Base-by-base conservation (phyloP, 306 rosid species). In the Mimosa bimucronata region DNA sequence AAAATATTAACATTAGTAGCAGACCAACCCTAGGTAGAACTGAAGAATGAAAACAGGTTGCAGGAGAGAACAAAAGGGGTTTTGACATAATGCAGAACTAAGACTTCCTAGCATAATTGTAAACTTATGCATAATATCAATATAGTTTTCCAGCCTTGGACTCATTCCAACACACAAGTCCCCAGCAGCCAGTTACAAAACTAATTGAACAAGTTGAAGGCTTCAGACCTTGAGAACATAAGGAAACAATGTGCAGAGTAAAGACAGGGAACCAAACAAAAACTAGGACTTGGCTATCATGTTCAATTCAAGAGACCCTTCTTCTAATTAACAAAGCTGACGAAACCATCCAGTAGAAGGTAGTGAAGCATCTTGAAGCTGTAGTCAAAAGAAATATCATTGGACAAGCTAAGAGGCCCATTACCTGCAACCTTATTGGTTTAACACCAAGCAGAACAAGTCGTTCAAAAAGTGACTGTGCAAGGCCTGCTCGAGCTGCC, bases 401-500 rank as follows among this genome's bases (percentile, higher is more conserved):
- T 42, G 55, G 52, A 55, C 9, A 73, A 74, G 46, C 64, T 60
- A 81, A 74, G 38, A 45, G 46, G 37, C 53, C 46, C 52, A 45
- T 77, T 91, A 95, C 99, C 99, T 96, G 99, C 89, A 96, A 90
- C 77, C 99, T 88, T 84, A 96, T 96, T 53, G 99, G 99, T 78
- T 93, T 96, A 82, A 96, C 97, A 64, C 99, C 98, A 66, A 96
- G 98, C 40, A 90, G 88, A 79, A 96, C 99, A 72, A 96, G 98
- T 18, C 99, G 97, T 64, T 96, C 99, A 89, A 96, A 96, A 66
- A 96, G 98, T 21, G 99, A 96, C 81, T 96, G 99, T 5, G 99
- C 99, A 60, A 96, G 83, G 67, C 99, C 99, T 58, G 99, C 99
- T 81, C 99, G 99, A 71, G 99, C 99, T 18, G 99, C 99, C 89